Base-by-base conservation (phyloP, 805 yeast species). In the Saturnispora kantuleensis region DNA sequence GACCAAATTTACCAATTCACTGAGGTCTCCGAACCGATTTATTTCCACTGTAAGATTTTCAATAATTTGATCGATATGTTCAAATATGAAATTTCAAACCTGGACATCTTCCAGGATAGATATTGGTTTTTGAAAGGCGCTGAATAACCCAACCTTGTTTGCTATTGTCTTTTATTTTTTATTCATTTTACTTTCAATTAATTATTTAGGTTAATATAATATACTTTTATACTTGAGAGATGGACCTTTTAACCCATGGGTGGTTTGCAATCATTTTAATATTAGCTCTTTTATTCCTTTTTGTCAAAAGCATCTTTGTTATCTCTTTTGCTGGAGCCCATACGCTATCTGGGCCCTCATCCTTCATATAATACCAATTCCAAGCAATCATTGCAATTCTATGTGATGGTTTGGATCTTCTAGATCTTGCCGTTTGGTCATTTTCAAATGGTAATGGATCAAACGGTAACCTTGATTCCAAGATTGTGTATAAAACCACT, bases 341-440 rank as follows among this genome's bases (percentile, higher is more conserved):
- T 4, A 53, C 53, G 12, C n/a, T 30, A 21, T 42, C 39, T 4
- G 35, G 36, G 10, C 51, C 46, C 32, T 54, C 55, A 1, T 70
- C 70, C 44, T 67, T 63, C 51, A 76, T 62, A 17, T 62, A 60
- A 50, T 63, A 71, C 97, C 97, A 90, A 32, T 72, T 73, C 98
- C 98, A 93, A 49, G 85, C 93, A 32, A 86, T 79, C 57, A 90
- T 76, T 5, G 97, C 97, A 30, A 90, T 93, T 45, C 97, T 68
- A 61, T 90, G 96, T 0, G 95, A 82, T 0, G 85, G 76, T 38
- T 80, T 74, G 34, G 81, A 62, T 49, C 71, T 58, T 51, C 79
- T 56, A 58, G 73, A 60, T 54, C 64, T 56, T 4, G 70, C 69
- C 10, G 70, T 66, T 0, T 69, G 67, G 7, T 69, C 61, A 13